Evolutionary conservation across 2,329 filamentous ascomycete genomes (phyloP), one percentile per base, ranked within the genome.

Genomic region (Lasiodiplodia hormozganensis): DNA sequence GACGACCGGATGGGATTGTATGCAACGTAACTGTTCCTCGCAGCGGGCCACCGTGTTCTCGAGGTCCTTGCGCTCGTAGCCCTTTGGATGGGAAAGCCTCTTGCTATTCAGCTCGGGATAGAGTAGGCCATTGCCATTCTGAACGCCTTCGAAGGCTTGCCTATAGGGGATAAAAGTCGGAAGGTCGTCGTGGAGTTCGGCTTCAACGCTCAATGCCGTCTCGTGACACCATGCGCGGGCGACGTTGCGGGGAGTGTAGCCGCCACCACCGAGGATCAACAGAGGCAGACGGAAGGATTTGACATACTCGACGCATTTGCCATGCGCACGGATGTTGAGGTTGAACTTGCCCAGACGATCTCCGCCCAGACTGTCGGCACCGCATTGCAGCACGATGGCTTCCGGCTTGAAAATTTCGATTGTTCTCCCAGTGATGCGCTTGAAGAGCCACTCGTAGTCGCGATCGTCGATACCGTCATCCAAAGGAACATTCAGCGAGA

Each of bases 161-260:
- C 94, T 89, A 85, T 95, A 96, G 0, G 94, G 92, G 8, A 95
- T 89, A 74, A 96, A 90, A 43, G 87, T 82, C 0, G 96, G 95
- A 34, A 98, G 90, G 14, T 88, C 86, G 21, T 91, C 87, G 77
- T 87, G 83, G 71, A 97, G 90, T 68, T 88, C 87, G 71, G 91
- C 85, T 72, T 90, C 89, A 71, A 96, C 92, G 70, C 93, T 93
- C 73, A 98, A 93, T 70, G 92, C 92, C 14, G 96, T 99, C 82
- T 99, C 96, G 81, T 97, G 95, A 28, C 94, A 93, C 96, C 96
- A 99, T 36, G 95, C 94, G 66, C 96, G 91, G 52, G 96, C 96
- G 7, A 99, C 96, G 76, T 99, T 99, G 72, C 95, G 89, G 5
- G 96, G 94, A 16, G 96, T 99, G 81, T 99, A 99, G 34, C 96